Conservation (phyloP, 2,329 filamentous ascomycete species). For the Elsinoe perseae region DNA sequence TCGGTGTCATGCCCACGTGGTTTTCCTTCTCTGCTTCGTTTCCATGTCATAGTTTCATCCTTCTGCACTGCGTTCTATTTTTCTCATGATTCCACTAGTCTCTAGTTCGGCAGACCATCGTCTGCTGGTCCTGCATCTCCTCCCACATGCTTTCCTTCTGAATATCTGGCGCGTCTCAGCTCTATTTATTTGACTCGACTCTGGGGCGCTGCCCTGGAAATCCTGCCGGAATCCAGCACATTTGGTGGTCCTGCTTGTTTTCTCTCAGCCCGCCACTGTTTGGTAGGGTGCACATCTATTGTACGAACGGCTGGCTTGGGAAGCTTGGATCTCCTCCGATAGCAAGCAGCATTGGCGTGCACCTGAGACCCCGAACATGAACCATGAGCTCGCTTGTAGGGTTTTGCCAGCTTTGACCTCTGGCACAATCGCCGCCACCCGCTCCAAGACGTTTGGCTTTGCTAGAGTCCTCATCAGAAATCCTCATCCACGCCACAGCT, state of each 20-base stretch:
- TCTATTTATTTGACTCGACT: constrained; percentile 2
- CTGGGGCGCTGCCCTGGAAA: background rate
- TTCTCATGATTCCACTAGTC: background rate
- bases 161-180: background rate
- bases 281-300: no score
- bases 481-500: background rate
- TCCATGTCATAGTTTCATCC: background rate
- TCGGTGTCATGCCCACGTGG: background rate
- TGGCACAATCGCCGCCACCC: background rate
- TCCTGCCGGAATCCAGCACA: background rate
- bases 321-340: no score
- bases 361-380: background rate
- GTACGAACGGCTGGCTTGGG: no score
- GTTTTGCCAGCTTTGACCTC: background rate
- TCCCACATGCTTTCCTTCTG: background rate
- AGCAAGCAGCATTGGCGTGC: no score
- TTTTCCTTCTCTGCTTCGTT: background rate
- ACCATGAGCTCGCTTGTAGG: background rate
- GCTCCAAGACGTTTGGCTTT: background rate
- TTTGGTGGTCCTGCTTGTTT: background rate
- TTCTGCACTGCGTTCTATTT: background rate
- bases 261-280: background rate
- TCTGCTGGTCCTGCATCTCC: background rate
- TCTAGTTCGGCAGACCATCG: background rate
- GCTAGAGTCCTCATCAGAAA: constrained; percentile 1